Evolutionary conservation across 106 monocot species (phyloP), one percentile per base, ranked within the genome.

Genomic region (Xerophyta viscosa): DNA sequence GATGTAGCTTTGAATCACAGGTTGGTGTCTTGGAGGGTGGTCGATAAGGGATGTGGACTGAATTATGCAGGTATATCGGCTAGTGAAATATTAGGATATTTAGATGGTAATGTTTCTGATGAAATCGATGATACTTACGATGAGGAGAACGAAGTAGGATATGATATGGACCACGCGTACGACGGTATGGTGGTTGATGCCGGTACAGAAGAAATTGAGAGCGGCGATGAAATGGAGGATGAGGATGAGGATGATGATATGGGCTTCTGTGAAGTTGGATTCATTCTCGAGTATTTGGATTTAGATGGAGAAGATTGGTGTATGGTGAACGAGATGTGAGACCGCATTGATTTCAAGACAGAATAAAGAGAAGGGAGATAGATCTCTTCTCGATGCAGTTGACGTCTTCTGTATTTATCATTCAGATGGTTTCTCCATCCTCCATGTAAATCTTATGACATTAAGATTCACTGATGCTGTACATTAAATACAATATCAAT

Each of bases 301-400:
- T 55, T 72, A 27, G 83, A 88, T 49, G 77, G 62, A 24, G 87
- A 76, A 45, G 88, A 72, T 58, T 88, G 88, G 88, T 79, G 76
- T 56, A 69, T 83, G 26, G 78, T 88, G 69, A 49, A 54, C 13
- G 87, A 87, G 63, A 71, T 61, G 56, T 69, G 64, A 76, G 30
- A 44, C 27, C 39, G 36, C 8, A 37, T 20, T 10, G 39, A 39
- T 3, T 10, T n/a, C 39, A 39, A 39, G 39, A 39, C 33, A 11
- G 39, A 39, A 39, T 3, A 39, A 39, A 2, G 39, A 39, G 1
- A 39, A 39, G 39, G 39, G 39, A 7, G 6, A 31, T 22, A 51
- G 15, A 10, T 48, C 29, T 51, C 50, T 37, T 8, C 27, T 29
- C 36, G 20, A 48, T 46, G 14, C 48, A 46, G 14, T n/a, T 26